Conservation (phyloP, 306 rosid genomes). For the Gynostemma pentaphyllum region DNA sequence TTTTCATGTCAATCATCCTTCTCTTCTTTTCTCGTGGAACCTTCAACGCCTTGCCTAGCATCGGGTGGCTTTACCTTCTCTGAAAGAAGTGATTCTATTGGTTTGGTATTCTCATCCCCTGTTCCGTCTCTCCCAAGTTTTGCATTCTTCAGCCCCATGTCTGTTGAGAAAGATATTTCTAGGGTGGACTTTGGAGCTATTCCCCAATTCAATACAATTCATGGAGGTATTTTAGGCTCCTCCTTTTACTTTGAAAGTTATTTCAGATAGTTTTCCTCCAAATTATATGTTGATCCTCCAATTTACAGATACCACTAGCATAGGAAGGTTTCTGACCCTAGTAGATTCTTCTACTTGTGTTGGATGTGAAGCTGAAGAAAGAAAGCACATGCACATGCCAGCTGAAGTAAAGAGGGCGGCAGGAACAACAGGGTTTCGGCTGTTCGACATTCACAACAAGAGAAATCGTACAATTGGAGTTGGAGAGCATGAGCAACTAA, state of each 20-base stretch:
- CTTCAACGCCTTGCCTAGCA: conserved; percentile 9
- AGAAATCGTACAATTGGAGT: conserved; percentile 29
- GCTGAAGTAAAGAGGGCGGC: conserved; percentile 16
- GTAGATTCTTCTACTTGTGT: too few relatives aligned
- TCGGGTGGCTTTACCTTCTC: conserved; percentile 30
- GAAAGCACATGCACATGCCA: too few relatives aligned
- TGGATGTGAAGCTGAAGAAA: too few relatives aligned
- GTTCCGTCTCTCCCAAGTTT: conserved; percentile 7
- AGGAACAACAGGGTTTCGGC: conserved; percentile 16
- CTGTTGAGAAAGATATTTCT: too few relatives aligned
- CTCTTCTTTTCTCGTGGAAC: conserved; percentile 14
- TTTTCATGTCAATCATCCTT: conserved; percentile 29
- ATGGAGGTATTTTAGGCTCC: too few relatives aligned
- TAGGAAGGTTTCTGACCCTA: too few relatives aligned
- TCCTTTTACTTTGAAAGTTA: too few relatives aligned
- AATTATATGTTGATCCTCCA: too few relatives aligned
- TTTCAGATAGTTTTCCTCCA: too few relatives aligned
- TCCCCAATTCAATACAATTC: too few relatives aligned
- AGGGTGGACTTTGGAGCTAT: too few relatives aligned
- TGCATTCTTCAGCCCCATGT: conserved; percentile 8
- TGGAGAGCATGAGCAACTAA: conserved; percentile 26
- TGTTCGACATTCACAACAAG: conserved; percentile 23
- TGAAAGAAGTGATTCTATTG: conserved; percentile 19
- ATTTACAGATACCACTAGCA: too few relatives aligned
- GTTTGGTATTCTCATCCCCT: conserved; percentile 14